These are phyloP conservation scores for Lavandula angustifolia DNA, from an alignment of 257 asterid genomes.

Conservation along the genomic window DNA sequence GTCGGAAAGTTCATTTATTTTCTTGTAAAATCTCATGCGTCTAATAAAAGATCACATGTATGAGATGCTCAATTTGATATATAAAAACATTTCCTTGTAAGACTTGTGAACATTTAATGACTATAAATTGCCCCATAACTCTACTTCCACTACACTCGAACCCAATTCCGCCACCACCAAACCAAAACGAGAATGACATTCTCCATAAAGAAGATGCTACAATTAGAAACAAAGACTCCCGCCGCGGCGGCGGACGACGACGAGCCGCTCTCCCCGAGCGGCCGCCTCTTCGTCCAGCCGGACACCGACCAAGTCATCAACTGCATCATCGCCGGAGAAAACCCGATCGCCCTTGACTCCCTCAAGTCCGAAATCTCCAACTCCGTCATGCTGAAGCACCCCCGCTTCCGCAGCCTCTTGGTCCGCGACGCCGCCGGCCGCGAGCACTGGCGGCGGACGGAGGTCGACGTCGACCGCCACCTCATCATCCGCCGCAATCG, in stretches of 20 bases:
- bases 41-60: too few species aligned
- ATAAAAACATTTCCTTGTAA: too few species aligned
- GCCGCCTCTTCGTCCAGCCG: constrained; percentile 63
- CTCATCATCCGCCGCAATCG: constrained; percentile 41
- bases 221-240: too few species aligned
- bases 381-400: constrained; percentile 58
- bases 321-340: constrained; percentile 43
- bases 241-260: constrained; percentile 30
- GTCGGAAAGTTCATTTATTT: too few species aligned
- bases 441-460: constrained; percentile 61
- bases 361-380: constrained; percentile 39
- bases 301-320: constrained; percentile 49
- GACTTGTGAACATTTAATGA: too few species aligned
- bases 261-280: constrained; percentile 75
- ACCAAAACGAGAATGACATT: not conserved
- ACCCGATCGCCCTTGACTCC: constrained; percentile 46
- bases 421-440: constrained; percentile 57
- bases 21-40: too few species aligned
- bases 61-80: too few species aligned
- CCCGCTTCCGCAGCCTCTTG: constrained; percentile 72
- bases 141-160: too few species aligned
- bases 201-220: not conserved
- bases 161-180: not conserved
- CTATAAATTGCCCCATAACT: too few species aligned
- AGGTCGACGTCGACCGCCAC: constrained; percentile 63